phyloP scores from a whole-genome alignment of 2,329 filamentous ascomycete species.

The Xenoacremonium recifei region DNA sequence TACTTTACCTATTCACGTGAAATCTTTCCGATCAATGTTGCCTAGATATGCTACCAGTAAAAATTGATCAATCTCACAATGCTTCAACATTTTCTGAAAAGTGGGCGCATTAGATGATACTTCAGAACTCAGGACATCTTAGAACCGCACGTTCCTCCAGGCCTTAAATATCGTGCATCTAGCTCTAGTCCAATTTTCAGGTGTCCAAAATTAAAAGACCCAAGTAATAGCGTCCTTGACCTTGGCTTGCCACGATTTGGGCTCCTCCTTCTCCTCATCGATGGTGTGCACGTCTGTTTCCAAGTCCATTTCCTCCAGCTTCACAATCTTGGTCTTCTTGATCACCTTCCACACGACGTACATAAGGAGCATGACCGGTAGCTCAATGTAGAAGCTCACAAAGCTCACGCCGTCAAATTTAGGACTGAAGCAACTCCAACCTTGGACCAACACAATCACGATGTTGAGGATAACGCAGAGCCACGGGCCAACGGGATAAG shows the following conservation, averaged over 20 bases:
- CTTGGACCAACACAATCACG: constrained; percentile 62
- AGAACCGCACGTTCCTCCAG: no score
- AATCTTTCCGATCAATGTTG: no score
- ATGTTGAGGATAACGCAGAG: constrained; percentile 55
- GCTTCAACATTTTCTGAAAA: no score
- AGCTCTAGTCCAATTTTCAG: no score
- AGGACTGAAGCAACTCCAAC: constrained; percentile 62
- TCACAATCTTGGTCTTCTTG: constrained; percentile 60
- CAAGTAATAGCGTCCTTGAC: constrained; percentile 30
- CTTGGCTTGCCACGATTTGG: constrained; percentile 47
- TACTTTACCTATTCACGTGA: no score
- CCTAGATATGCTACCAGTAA: no score
- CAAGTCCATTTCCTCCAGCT: constrained; percentile 61
- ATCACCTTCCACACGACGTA: constrained; percentile 70
- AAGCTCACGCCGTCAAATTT: constrained; percentile 58
- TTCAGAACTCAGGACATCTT: no score
- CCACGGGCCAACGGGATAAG: constrained; percentile 61
- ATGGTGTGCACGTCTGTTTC: constrained; percentile 58
- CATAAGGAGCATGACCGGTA: constrained; percentile 60
- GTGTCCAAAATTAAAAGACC: constrained; percentile 31
- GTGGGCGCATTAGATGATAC: no score
- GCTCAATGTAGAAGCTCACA: constrained; percentile 62
- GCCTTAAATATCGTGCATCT: no score
- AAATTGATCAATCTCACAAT: no score
- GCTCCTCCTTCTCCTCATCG: constrained; percentile 25